Evolutionary conservation across 805 yeast species (phyloP), one percentile per base, ranked within the genome.

Genomic region (Saccharomycopsis javanensis): DNA sequence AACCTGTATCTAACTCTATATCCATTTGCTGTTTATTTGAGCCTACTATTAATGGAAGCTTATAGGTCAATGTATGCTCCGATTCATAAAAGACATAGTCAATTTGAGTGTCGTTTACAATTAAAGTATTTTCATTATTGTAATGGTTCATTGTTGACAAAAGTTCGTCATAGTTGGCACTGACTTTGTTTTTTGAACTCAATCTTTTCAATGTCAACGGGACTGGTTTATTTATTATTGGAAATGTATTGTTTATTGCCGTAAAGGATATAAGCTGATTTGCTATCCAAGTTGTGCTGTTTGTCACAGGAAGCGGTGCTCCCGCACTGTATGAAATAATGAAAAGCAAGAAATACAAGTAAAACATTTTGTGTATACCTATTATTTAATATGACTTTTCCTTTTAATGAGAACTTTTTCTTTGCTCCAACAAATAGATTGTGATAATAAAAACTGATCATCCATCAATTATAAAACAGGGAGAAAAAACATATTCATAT

Each of bases 1-100:
- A 75, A 4, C 80, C 80, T 2, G 80, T 75, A 62, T 78, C 82
- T 48, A 78, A 63, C 31, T 74, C 67, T 1, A 76, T 74, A 11
- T 70, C 69, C 13, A 77, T 57, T 38, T 68, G 65, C 59, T 76
- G 79, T 5, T 68, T 64, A 4, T 79, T 78, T 1, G 72, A 68
- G 11, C 82, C 81, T 13, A 78, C 59, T 20, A 66, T 61, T 2
- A 69, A 69, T 28, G 65, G 65, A n/a, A 73, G 64, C n/a, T 55
- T 46, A 35, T 58, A 60, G 5, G 48, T 42, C 28, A 42, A 42
- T 6, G 48, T 42, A n/a, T 42, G 48, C 8, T 42, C 48, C 6
- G 48, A 42, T 11, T 42, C 48, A 23, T 18, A 42, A 42, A 42
- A 7, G 5, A 42, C 48, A 7, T 7, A 42, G 23, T 20, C 13